Conservation (phyloP, 192 early-diverging fungal species). For the Entrophospora sp. region DNA sequence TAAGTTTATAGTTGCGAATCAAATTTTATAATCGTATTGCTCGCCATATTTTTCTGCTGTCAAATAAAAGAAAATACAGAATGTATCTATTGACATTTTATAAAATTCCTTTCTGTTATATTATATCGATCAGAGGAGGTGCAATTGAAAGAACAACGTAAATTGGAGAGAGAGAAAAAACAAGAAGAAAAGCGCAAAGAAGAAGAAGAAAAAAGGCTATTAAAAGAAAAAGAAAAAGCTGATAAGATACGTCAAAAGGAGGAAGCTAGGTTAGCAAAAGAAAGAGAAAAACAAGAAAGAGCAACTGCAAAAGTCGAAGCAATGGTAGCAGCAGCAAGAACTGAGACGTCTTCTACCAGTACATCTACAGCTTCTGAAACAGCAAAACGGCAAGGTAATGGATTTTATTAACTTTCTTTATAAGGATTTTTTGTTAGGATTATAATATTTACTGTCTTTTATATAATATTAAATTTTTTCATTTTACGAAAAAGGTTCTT, state of each 20-base stretch:
- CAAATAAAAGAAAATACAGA: no score
- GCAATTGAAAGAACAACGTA: constrained; percentile 7
- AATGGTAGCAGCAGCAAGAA: background rate
- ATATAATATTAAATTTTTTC: no score
- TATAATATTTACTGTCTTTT: no score
- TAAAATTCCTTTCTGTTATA: constrained; percentile 8
- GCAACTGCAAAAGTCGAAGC: background rate
- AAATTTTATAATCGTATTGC: constrained; percentile 6
- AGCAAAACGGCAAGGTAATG: no score
- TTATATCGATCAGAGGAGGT: constrained; percentile 14
- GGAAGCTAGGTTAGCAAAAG: constrained; percentile 14
- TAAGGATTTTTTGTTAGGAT: no score
- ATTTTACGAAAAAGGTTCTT: no score
- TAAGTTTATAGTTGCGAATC: no score
- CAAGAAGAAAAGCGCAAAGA: constrained; percentile 15
- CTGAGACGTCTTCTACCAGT: no score
- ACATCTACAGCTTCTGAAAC: no score
- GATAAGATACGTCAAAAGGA: constrained; percentile 7
- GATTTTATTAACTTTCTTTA: no score
- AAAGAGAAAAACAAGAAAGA: constrained; percentile 16
- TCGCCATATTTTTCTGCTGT: background rate
- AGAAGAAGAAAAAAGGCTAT: constrained; percentile 10
- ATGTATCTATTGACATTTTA: constrained; percentile 5
- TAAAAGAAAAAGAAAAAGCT: constrained; percentile 13
- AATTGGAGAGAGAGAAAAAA: constrained; percentile 12